Evolutionary conservation across 2,329 filamentous ascomycete species (phyloP).

Genomic region (Immersiporthe knoxdaviesiana): DNA sequence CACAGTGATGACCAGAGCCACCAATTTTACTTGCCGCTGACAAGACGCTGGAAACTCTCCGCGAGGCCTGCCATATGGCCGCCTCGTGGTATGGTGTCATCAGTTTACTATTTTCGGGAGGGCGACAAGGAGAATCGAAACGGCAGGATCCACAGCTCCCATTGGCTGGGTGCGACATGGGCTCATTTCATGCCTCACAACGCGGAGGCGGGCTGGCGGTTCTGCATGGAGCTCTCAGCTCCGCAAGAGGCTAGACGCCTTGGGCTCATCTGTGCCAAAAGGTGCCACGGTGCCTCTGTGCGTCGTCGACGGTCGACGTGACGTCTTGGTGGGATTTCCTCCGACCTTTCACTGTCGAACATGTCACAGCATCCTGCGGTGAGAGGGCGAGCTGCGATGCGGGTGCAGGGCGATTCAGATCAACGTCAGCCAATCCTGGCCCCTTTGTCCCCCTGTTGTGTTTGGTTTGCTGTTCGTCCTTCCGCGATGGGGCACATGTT

Average conservation of each 20-base stretch:
- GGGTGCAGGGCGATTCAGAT: conserved; percentile 14
- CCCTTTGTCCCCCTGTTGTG: background rate
- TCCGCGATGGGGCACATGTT: conserved; percentile 22
- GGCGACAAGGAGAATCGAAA: conserved; percentile 14
- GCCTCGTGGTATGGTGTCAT: conserved; percentile 19
- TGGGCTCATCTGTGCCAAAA: conserved; percentile 32
- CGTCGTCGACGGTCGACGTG: conserved; percentile 11
- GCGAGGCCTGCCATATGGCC: conserved; percentile 12
- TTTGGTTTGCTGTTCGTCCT: conserved; percentile 16
- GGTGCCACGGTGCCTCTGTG: conserved; percentile 30
- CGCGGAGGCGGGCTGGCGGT: conserved; percentile 21
- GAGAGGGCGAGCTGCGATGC: conserved; percentile 21
- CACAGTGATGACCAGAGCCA: conserved; percentile 15
- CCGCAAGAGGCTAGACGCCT: conserved; percentile 27
- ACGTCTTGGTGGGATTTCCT: conserved; percentile 15
- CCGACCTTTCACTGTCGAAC: conserved; percentile 28
- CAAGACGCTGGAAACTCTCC: conserved; percentile 2
- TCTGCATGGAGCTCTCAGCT: conserved; percentile 4
- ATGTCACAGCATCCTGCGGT: conserved; percentile 30
- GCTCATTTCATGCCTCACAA: conserved; percentile 5
- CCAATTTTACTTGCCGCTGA: conserved; percentile 19
- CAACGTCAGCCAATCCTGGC: conserved; percentile 22
- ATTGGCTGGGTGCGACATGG: conserved; percentile 8
- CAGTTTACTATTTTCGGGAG: conserved; percentile 27
- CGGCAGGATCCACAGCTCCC: conserved; percentile 19